Percentiles rank a stretch among this genome's conserved stretches.
phyloP scores from a whole-genome alignment of 148 eudicot genomes.

The Oxyria digyna region DNA sequence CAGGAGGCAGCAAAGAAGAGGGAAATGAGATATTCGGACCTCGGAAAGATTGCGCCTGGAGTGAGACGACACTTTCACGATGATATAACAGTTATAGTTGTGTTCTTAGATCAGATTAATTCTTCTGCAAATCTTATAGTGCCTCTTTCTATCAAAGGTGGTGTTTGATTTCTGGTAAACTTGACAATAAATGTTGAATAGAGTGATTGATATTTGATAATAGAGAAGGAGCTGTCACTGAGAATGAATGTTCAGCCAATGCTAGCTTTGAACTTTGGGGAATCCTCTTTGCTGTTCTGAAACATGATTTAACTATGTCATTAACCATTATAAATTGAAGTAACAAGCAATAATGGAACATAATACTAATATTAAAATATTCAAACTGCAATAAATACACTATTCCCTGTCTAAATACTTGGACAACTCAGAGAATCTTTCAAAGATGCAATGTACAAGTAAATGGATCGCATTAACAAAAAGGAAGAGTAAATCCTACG shows the following conservation, averaged over 20 bases:
- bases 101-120: slow-evolving; percentile 31
- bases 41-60: slow-evolving; percentile 51
- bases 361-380: background rate
- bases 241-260: background rate
- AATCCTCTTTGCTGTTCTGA: too few species aligned
- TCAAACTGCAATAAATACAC: background rate
- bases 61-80: slow-evolving; percentile 71
- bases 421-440: background rate
- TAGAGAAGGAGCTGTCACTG: background rate
- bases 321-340: background rate
- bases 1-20: slow-evolving; percentile 50
- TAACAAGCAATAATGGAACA: background rate
- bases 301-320: background rate
- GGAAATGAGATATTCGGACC: slow-evolving; percentile 58
- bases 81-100: slow-evolving; percentile 54
- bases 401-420: background rate
- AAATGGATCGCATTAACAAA: background rate
- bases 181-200: background rate
- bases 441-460: background rate
- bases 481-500: background rate
- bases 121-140: slow-evolving; percentile 7
- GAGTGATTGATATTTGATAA: background rate
- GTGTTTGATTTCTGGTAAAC: slow-evolving; percentile 7
- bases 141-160: slow-evolving; percentile 29
- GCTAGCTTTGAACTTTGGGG: too few species aligned